Conservation (phyloP, 139 green algal species). For the Ettlia oleoabundans region DNA sequence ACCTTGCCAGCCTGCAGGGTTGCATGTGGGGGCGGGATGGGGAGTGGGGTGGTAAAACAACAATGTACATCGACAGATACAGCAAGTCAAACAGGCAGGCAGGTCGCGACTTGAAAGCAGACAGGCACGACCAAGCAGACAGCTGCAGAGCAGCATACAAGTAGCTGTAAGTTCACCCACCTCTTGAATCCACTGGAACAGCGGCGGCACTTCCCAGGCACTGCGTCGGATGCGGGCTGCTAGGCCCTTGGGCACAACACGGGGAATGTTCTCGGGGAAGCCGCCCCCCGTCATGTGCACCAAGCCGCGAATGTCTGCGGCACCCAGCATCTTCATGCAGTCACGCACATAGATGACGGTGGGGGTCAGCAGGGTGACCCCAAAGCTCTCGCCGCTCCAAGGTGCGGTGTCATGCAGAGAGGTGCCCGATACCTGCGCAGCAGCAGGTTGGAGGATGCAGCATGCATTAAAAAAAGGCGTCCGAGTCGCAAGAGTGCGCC, state of each 20-base stretch:
- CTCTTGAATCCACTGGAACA: slow-evolving; percentile 87
- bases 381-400: slow-evolving; percentile 61
- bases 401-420: slow-evolving; percentile 67
- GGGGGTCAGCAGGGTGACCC: slow-evolving; percentile 72
- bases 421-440: slow-evolving; percentile 65
- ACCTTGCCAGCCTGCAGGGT: slow-evolving; percentile 80
- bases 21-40: too few species aligned
- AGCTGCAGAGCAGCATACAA: too few species aligned
- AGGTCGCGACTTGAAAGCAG: too few species aligned
- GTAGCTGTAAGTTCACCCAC: neutral
- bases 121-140: neutral
- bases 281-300: slow-evolving; percentile 99
- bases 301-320: slow-evolving; percentile 63
- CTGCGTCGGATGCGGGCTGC: slow-evolving; percentile 64
- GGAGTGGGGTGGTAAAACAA: neutral
- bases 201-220: slow-evolving; percentile 71
- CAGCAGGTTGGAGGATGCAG: neutral
- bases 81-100: neutral
- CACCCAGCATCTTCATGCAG: slow-evolving; percentile 22
- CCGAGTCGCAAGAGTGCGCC: neutral
- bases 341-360: slow-evolving; percentile 74
- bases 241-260: slow-evolving; percentile 90
- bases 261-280: slow-evolving; percentile 97
- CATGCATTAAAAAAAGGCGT: too few species aligned
- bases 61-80: neutral